Evolutionary conservation across 345 rosid species (phyloP).

Genomic region (Pistacia atlantica): DNA sequence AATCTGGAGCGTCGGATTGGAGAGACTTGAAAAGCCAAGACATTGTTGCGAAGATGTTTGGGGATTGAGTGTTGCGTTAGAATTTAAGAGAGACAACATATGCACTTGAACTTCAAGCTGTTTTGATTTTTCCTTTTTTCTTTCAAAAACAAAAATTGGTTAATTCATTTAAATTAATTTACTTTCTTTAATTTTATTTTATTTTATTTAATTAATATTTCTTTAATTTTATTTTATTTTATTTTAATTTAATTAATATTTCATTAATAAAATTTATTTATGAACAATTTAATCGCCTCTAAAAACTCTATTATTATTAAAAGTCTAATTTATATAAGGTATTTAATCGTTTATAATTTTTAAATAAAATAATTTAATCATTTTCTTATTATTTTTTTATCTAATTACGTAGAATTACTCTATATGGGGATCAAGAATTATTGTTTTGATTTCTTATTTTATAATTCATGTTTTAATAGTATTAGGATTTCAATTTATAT

Average conservation of each 20-base stretch:
- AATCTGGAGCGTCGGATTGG: constrained; percentile 33
- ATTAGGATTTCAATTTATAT: too few species aligned
- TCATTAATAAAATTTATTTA: too few species aligned
- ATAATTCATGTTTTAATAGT: too few species aligned
- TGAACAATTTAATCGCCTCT: not conserved
- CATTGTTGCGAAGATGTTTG: constrained; percentile 32
- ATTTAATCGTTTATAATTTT: too few species aligned
- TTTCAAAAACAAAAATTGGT: too few species aligned
- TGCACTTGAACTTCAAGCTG: not conserved
- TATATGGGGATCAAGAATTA: too few species aligned
- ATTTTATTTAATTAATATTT: not conserved
- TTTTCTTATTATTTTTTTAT: too few species aligned
- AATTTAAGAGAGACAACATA: not conserved
- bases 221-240: not conserved
- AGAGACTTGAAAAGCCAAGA: constrained; percentile 63
- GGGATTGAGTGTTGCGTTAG: not conserved
- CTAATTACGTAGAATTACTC: too few species aligned
- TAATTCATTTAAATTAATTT: too few species aligned
- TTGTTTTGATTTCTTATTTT: too few species aligned
- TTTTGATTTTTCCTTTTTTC: not conserved
- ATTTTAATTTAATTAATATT: not conserved
- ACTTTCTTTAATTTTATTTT: not conserved
- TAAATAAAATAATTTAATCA: too few species aligned
- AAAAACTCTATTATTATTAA: not conserved
- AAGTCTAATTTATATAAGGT: too few species aligned